These are phyloP conservation scores for Tolypocladium tropicale DNA, from an alignment of 2,329 filamentous ascomycete genomes.

Conservation along the genomic window DNA sequence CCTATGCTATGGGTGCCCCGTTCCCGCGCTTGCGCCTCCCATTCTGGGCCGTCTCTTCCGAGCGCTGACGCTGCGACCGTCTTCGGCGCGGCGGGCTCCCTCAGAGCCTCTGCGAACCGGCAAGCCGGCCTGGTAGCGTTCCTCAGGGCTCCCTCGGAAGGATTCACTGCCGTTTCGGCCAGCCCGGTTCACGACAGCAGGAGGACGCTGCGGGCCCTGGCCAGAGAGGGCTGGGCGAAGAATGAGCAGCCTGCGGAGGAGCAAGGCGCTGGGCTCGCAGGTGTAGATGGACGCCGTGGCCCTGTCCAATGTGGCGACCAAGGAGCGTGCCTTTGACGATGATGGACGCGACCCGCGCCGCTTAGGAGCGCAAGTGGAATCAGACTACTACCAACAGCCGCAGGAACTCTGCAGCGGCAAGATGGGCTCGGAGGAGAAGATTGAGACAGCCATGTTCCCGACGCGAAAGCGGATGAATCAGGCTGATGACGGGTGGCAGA, in stretches of 20 bases:
- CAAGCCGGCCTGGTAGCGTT: neutral
- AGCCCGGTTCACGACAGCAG: slow-evolving; percentile 25
- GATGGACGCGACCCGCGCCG: slow-evolving; percentile 31
- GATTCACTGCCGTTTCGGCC: neutral
- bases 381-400: slow-evolving; percentile 30
- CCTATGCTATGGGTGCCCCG: neutral
- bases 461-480: slow-evolving; percentile 30
- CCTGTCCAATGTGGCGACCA: slow-evolving; percentile 18
- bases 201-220: slow-evolving; percentile 19
- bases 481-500: slow-evolving; percentile 28
- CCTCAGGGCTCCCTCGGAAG: neutral
- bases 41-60: neutral
- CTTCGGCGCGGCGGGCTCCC: neutral
- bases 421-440: slow-evolving; percentile 17
- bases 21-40: neutral
- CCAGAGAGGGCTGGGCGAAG: slow-evolving; percentile 10
- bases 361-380: slow-evolving; percentile 33
- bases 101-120: neutral
- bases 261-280: slow-evolving; percentile 21
- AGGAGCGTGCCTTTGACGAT: slow-evolving; percentile 21
- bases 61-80: neutral
- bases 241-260: slow-evolving; percentile 20
- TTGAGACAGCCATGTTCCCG: slow-evolving; percentile 21
- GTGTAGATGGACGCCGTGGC: slow-evolving; percentile 15
- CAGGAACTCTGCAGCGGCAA: slow-evolving; percentile 26